Evolutionary conservation across 495 filamentous ascomycete species (phyloP).

Genomic region (Tuber borchii): DNA sequence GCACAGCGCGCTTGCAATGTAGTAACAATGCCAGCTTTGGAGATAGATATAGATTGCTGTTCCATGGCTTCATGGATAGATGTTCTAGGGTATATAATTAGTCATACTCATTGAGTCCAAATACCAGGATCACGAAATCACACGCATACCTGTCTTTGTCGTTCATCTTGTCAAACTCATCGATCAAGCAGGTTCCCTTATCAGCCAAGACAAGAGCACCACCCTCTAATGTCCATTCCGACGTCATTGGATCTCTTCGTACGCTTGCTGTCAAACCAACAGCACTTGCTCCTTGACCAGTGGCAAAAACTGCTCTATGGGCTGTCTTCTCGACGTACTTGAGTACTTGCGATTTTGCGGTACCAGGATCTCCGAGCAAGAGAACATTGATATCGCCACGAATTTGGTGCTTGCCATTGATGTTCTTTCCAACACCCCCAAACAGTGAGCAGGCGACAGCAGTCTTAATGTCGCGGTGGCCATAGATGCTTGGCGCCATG

Average conservation of each 20-base stretch:
- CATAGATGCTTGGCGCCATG: conserved; percentile 95
- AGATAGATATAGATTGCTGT: conserved; percentile 99
- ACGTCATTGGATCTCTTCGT: conserved; percentile 88
- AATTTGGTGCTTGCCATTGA: conserved; percentile 78
- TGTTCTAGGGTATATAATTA: conserved; percentile 49
- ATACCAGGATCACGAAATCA: neutral
- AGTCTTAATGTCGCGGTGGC: conserved; percentile 95
- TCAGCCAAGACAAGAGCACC: conserved; percentile 94
- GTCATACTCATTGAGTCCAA: conserved; percentile 15
- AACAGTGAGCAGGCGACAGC: conserved; percentile 91
- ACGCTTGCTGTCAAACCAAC: conserved; percentile 97
- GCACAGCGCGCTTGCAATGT: conserved; percentile 96
- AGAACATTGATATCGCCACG: conserved; percentile 98
- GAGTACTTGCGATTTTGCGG: conserved; percentile 88
- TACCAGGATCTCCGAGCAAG: conserved; percentile 93
- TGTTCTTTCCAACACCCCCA: conserved; percentile 86
- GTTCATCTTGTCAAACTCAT: conserved; percentile 99
- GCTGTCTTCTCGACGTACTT: conserved; percentile 96
- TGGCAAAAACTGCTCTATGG: conserved; percentile 93
- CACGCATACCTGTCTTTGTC: conserved; percentile 65
- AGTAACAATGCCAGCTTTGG: conserved; percentile 97
- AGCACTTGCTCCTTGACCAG: conserved; percentile 92
- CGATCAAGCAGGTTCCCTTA: conserved; percentile 90
- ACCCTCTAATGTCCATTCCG: conserved; percentile 97
- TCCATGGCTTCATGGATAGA: conserved; percentile 99